A percentile compares a stretch with the other conserved stretches of the same genome.
These are phyloP conservation scores for Phallus indusiatus DNA, from an alignment of 768 basidiomycete species.

Conservation along the genomic window DNA sequence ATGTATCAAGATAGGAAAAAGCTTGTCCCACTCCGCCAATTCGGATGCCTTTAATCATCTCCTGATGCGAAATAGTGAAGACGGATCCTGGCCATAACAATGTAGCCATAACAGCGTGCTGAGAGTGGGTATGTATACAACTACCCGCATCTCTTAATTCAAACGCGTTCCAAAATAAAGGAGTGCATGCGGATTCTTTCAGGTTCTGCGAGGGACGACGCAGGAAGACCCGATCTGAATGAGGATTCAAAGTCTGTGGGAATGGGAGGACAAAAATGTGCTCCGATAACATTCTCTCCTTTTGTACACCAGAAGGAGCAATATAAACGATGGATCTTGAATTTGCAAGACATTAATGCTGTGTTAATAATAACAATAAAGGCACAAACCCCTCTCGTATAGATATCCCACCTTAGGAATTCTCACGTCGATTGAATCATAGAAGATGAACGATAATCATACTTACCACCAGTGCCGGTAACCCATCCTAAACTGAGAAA, in stretches of 20 bases:
- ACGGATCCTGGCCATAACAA: slow-evolving; percentile 60
- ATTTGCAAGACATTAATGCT: neutral
- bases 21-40: slow-evolving; percentile 67
- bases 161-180: slow-evolving; percentile 89
- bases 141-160: slow-evolving; percentile 69
- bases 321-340: slow-evolving; percentile 70
- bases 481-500: slow-evolving; percentile 66
- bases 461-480: slow-evolving; percentile 60
- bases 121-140: slow-evolving; percentile 88
- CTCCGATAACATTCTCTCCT: slow-evolving; percentile 73
- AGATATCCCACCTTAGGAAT: slow-evolving; percentile 49
- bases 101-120: slow-evolving; percentile 85
- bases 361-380: neutral
- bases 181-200: slow-evolving; percentile 84
- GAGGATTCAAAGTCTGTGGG: slow-evolving; percentile 53
- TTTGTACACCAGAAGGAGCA: slow-evolving; percentile 85
- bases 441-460: slow-evolving; percentile 11
- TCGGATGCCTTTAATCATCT: slow-evolving; percentile 92
- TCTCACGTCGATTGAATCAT: slow-evolving; percentile 16
- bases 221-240: slow-evolving; percentile 67
- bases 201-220: slow-evolving; percentile 61
- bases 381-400: slow-evolving; percentile 54
- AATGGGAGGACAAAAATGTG: slow-evolving; percentile 86
- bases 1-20: slow-evolving; percentile 75
- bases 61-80: slow-evolving; percentile 81